A percentile compares a stretch with the other conserved stretches of the same genome.
Conservation (phyloP, 2,329 filamentous ascomycete genomes). For the Diaporthe nobilis region DNA sequence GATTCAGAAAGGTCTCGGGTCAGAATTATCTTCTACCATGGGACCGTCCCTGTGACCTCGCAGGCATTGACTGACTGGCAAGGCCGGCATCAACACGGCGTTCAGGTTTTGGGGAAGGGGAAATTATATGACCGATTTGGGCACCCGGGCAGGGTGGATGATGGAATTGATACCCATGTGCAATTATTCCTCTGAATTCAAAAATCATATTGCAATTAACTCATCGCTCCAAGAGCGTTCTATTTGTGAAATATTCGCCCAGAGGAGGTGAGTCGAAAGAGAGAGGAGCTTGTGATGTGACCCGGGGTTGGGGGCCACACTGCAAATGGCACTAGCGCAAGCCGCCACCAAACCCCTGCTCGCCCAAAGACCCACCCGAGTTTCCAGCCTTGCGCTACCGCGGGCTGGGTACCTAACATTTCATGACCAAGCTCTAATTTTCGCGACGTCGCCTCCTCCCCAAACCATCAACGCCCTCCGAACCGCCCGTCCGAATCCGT, state of each 20-base stretch:
- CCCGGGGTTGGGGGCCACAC: neutral
- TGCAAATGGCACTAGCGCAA: neutral
- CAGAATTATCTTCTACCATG: neutral
- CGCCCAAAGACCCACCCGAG: neutral
- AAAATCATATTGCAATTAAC: neutral
- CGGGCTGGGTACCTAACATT: constrained; percentile 23
- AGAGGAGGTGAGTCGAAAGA: neutral
- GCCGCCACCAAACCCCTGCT: constrained; percentile 6
- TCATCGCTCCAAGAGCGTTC: neutral
- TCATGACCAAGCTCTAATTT: constrained; percentile 36
- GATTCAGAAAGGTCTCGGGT: neutral
- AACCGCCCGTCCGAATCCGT: neutral
- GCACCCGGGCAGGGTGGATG: neutral
- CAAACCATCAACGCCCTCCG: neutral
- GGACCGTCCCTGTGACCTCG: neutral
- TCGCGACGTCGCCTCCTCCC: constrained; percentile 21
- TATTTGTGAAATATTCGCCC: neutral
- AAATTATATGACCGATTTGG: neutral
- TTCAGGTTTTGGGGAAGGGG: neutral
- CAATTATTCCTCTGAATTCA: neutral
- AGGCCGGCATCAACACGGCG: neutral
- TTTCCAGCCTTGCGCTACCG: constrained; percentile 23
- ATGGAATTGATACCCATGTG: constrained; percentile 13
- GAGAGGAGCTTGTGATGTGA: neutral
- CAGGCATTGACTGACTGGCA: neutral